Evolutionary conservation across 192 early-diverging fungal genomes (phyloP).

Genomic region (Backusella sp.): DNA sequence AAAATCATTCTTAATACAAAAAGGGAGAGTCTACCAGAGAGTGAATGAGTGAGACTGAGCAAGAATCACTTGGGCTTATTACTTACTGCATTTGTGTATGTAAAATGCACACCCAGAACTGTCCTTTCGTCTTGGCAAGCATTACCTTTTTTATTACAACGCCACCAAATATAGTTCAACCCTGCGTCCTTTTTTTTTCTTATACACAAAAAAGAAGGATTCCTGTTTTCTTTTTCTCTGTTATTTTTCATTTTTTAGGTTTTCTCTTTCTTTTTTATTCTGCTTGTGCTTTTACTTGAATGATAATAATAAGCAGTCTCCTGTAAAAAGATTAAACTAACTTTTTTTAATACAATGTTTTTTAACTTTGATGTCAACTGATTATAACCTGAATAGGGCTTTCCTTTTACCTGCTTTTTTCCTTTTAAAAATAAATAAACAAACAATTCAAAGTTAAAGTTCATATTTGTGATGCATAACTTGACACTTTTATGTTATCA

Average conservation of each 20-base stretch:
- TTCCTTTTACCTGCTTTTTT: not conserved
- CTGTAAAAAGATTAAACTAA: not conserved
- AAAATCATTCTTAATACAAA: not conserved
- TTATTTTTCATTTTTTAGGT: not conserved
- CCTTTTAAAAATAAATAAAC: not conserved
- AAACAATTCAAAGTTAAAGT: not conserved
- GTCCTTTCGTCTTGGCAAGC: conserved; percentile 4
- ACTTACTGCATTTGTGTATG: not conserved
- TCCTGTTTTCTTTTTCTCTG: not conserved
- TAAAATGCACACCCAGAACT: conserved; percentile 2
- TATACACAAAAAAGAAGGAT: conserved; percentile 1
- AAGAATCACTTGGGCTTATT: not conserved
- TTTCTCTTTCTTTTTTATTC: not conserved
- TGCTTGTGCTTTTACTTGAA: conserved; percentile 1
- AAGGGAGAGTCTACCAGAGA: not conserved
- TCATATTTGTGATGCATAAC: not conserved
- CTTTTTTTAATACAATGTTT: conserved; percentile 1
- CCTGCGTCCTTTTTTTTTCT: not conserved
- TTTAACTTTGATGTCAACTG: not conserved
- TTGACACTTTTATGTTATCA: conserved; percentile 5
- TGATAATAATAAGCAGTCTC: not conserved
- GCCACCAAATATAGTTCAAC: not conserved
- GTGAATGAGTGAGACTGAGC: not conserved
- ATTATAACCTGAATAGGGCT: not conserved
- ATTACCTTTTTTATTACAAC: conserved; percentile 1